Percentiles rank a stretch among this genome's conserved stretches.
phyloP scores from a whole-genome alignment of 2,329 filamentous ascomycete species.

The Colletotrichum spinosum region DNA sequence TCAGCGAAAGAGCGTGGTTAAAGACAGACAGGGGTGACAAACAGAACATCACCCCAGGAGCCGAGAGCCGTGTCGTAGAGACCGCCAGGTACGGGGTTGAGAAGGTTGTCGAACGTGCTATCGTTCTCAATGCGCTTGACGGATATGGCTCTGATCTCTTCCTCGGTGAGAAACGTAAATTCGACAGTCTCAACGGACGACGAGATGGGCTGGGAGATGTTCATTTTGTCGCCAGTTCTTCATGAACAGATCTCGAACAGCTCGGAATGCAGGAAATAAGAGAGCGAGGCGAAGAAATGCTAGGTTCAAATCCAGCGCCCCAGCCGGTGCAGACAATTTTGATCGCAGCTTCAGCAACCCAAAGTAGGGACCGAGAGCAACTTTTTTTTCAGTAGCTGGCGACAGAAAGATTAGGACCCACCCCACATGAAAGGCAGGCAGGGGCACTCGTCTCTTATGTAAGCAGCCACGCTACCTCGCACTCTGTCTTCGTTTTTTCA shows the following conservation, averaged over 20 bases:
- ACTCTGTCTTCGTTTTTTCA: no score
- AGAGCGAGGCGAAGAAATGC: constrained; percentile 10
- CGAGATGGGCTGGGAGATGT: constrained; percentile 83
- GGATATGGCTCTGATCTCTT: constrained; percentile 89
- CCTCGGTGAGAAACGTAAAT: constrained; percentile 84
- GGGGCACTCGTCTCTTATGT: no score
- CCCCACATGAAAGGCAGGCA: neutral
- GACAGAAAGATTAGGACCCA: constrained; percentile 52
- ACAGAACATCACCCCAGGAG: constrained; percentile 88
- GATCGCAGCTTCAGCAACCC: constrained; percentile 24
- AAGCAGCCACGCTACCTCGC: no score
- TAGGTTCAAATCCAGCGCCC: constrained; percentile 33
- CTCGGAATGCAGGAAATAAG: constrained; percentile 23
- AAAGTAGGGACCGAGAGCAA: constrained; percentile 28
- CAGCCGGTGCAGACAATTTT: constrained; percentile 10
- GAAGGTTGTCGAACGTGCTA: constrained; percentile 90
- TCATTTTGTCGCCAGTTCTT: constrained; percentile 60
- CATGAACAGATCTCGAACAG: constrained; percentile 25
- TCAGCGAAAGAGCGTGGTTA: constrained; percentile 31
- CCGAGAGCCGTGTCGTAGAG: constrained; percentile 93
- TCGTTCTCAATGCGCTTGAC: constrained; percentile 95
- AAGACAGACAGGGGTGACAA: constrained; percentile 50
- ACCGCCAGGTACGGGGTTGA: constrained; percentile 90
- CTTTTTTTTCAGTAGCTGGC: constrained; percentile 57
- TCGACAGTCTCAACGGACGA: constrained; percentile 89